Conservation (phyloP, 768 basidiomycete genomes). For the Kwoniella heveanensis region DNA sequence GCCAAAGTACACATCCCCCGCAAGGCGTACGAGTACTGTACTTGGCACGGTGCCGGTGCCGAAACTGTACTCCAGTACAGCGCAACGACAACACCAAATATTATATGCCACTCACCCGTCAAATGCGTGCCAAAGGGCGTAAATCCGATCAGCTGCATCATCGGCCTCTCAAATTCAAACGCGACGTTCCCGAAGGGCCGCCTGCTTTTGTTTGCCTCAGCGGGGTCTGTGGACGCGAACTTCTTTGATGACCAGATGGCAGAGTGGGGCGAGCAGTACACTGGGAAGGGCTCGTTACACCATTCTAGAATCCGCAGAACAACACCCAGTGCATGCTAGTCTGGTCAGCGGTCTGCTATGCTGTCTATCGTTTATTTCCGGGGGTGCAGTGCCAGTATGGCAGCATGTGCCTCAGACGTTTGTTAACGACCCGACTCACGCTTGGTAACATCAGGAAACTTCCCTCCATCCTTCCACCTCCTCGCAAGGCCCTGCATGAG, state of each 20-base stretch:
- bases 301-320: slow-evolving; percentile 72
- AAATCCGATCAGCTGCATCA: slow-evolving; percentile 83
- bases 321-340: background rate
- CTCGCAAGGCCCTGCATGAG: slow-evolving; percentile 32
- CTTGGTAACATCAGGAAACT: slow-evolving; percentile 53
- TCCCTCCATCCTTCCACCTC: slow-evolving; percentile 50
- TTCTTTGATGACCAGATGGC: slow-evolving; percentile 6
- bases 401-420: too few relatives aligned
- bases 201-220: background rate
- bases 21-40: too few relatives aligned
- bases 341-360: too few relatives aligned
- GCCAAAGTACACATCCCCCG: too few relatives aligned
- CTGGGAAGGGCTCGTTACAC: slow-evolving; percentile 75
- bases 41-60: too few relatives aligned
- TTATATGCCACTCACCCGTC: slow-evolving; percentile 61
- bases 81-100: too few relatives aligned
- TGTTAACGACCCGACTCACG: too few relatives aligned
- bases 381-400: too few relatives aligned
- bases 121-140: slow-evolving; percentile 91
- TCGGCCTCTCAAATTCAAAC: slow-evolving; percentile 86
- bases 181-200: slow-evolving; percentile 63
- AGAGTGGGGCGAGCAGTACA: slow-evolving; percentile 54
- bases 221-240: background rate
- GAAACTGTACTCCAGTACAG: too few relatives aligned
- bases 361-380: too few relatives aligned